Evolutionary conservation across 202 grass and related monocot species (phyloP), one percentile per base, ranked within the genome.

Genomic region (Digitaria exilis): DNA sequence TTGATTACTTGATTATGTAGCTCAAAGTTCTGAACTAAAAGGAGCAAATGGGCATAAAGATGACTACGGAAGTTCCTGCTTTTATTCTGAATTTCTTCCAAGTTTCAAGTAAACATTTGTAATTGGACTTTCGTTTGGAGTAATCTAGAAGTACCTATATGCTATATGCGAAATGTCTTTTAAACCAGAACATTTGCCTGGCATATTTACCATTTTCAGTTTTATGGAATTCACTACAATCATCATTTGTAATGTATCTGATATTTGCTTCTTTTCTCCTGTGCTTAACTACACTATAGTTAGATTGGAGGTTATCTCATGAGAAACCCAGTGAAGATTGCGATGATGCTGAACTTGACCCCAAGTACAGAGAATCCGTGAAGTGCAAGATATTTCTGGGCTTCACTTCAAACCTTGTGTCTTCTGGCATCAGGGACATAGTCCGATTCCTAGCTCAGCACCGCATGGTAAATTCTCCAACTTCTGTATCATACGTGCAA

Each of bases 341-440:
- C 19, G 89, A 95, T 69, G 83, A 89, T 60, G 78, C 68, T 13
- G 92, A 93, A 76, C 86, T 94, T 68, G 84, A 98, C 75, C 90
- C 89, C 18, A 82, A 57, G 54, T 91, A 90, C 50, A 98, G 92
- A 86, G 87, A 95, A 81, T 93, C 92, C 65, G 89, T 98, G 10
- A 90, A 90, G 64, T 98, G 96, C 91, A 98, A 98, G 82, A 95
- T 95, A 28, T 98, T 98, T 87, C 86, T 98, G 30, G 96, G 96
- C 12, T 98, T 98, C 70, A 98, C 96, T 90, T 98, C 96, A 29
- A 98, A 98, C 82, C 90, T 98, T n/a, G 71, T 93, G 57, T 98
- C 96, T 75, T 98, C 96, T 80, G 96, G 96, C 45, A 87, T 95
- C 80, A 79, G 96, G 39, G 90, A 98, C 85, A 83, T 88, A 55